Evolutionary conservation across 1,284 basidiomycete species (phyloP).

Genomic region (Microbotryum violaceum): DNA sequence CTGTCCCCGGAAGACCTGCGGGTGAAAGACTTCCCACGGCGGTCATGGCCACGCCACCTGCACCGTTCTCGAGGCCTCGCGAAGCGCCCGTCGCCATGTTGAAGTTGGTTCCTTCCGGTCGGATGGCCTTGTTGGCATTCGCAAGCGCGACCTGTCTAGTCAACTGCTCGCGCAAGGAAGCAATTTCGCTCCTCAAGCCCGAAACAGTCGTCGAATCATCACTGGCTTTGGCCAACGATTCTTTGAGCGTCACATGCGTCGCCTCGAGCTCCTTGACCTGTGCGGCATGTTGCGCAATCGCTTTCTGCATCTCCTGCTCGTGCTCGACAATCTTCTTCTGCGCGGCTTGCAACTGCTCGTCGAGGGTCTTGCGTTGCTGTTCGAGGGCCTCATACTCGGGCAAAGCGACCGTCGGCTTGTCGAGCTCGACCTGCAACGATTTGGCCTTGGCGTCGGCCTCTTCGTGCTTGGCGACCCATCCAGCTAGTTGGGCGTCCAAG

Average conservation of each 20-base stretch:
- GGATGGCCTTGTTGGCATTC: conserved; percentile 34
- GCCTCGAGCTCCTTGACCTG: conserved; percentile 71
- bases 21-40: conserved; percentile 3
- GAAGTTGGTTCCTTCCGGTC: conserved; percentile 47
- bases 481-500: conserved; percentile 74
- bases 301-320: conserved; percentile 70
- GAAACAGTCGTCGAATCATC: conserved; percentile 56
- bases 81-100: conserved; percentile 48
- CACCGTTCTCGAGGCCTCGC: conserved; percentile 41
- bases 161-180: conserved; percentile 84
- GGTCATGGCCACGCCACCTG: conserved; percentile 32
- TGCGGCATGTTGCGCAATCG: conserved; percentile 66
- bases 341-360: conserved; percentile 71
- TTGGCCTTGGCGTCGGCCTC: conserved; percentile 75
- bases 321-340: conserved; percentile 68
- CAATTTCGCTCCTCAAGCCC: conserved; percentile 84
- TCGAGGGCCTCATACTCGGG: conserved; percentile 70
- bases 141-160: conserved; percentile 87
- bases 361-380: conserved; percentile 68
- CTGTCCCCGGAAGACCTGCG: conserved; percentile 17
- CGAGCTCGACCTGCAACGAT: conserved; percentile 63
- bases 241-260: conserved; percentile 57
- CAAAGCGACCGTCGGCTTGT: conserved; percentile 64
- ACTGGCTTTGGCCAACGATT: conserved; percentile 33
- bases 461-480: conserved; percentile 80